Evolutionary conservation across 2,329 filamentous ascomycete species (phyloP).

Genomic region (Cladosporium sp.): DNA sequence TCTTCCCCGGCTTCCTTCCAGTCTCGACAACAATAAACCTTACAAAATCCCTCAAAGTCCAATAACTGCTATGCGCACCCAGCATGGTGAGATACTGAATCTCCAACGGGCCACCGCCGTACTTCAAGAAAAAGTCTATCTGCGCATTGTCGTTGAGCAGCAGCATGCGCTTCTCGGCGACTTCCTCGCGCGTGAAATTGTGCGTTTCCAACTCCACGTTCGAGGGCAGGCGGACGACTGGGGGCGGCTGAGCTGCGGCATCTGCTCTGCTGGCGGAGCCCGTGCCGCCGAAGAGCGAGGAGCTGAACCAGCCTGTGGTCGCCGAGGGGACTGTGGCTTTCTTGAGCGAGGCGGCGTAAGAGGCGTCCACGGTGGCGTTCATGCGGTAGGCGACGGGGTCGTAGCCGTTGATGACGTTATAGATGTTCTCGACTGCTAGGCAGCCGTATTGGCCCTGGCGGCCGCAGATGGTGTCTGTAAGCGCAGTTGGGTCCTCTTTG

Average conservation of each 20-base stretch:
- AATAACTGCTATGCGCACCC: slow-evolving; percentile 91
- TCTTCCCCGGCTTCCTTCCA: slow-evolving; percentile 66
- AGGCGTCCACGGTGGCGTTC: slow-evolving; percentile 81
- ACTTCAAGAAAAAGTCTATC: slow-evolving; percentile 83
- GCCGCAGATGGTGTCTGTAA: slow-evolving; percentile 60
- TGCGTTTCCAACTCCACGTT: slow-evolving; percentile 90
- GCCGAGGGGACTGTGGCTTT: slow-evolving; percentile 74
- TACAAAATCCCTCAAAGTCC: slow-evolving; percentile 81
- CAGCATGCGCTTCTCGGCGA: slow-evolving; percentile 83
- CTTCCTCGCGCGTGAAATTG: slow-evolving; percentile 87
- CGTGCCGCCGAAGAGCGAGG: slow-evolving; percentile 34
- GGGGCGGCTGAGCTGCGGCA: slow-evolving; percentile 27
- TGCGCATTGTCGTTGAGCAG: slow-evolving; percentile 95
- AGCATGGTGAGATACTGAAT: slow-evolving; percentile 98
- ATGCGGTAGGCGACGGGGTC: slow-evolving; percentile 86
- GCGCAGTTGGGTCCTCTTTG: slow-evolving; percentile 54
- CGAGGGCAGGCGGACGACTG: slow-evolving; percentile 39
- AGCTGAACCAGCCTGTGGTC: slow-evolving; percentile 46
- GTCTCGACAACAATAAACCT: slow-evolving; percentile 85
- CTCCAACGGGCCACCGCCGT: slow-evolving; percentile 81
- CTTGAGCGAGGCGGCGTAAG: slow-evolving; percentile 73
- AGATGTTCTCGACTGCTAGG: slow-evolving; percentile 90
- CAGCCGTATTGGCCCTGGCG: slow-evolving; percentile 80
- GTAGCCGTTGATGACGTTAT: slow-evolving; percentile 79
- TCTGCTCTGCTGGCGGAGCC: slow-evolving; percentile 20